Percentiles rank a stretch among this genome's conserved stretches.
Conservation (phyloP, 371 early-diverging fungal species). For the Lichtheimia ornata region DNA sequence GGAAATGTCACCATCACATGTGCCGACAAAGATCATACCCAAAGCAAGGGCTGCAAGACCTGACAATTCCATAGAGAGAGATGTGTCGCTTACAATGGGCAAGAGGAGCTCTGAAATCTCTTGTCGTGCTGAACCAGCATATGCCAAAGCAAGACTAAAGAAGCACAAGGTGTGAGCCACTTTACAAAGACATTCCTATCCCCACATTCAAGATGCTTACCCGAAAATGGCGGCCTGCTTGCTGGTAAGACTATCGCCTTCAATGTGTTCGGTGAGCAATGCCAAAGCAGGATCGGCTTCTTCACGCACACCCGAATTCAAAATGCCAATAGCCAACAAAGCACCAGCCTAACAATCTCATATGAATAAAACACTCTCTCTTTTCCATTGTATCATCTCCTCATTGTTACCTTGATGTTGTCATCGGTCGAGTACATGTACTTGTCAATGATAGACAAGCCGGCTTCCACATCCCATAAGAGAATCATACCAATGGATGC, state of each 20-base stretch:
- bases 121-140: slow-evolving; percentile 89
- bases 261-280: slow-evolving; percentile 83
- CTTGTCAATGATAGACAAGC: slow-evolving; percentile 90
- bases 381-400: too few relatives aligned
- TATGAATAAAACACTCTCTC: background rate
- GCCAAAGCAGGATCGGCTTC: slow-evolving; percentile 95
- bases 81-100: slow-evolving; percentile 84
- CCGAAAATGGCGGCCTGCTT: slow-evolving; percentile 73
- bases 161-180: background rate
- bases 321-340: slow-evolving; percentile 90
- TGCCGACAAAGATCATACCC: slow-evolving; percentile 91
- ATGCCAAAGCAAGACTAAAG: slow-evolving; percentile 88
- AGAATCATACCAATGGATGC: slow-evolving; percentile 92
- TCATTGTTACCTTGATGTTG: slow-evolving; percentile 70
- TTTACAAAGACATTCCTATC: too few relatives aligned
- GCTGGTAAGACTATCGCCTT: slow-evolving; percentile 49
- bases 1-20: slow-evolving; percentile 91
- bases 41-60: slow-evolving; percentile 89
- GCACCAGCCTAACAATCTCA: slow-evolving; percentile 79
- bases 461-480: slow-evolving; percentile 94
- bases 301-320: slow-evolving; percentile 87
- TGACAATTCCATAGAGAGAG: slow-evolving; percentile 86
- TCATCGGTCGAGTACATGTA: slow-evolving; percentile 89
- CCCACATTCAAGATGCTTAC: slow-evolving; percentile 34
- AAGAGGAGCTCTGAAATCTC: slow-evolving; percentile 83